These are phyloP conservation scores for Pseudognaphalium luteoalbum DNA, from an alignment of 129 eudicot species.

Conservation along the genomic window DNA sequence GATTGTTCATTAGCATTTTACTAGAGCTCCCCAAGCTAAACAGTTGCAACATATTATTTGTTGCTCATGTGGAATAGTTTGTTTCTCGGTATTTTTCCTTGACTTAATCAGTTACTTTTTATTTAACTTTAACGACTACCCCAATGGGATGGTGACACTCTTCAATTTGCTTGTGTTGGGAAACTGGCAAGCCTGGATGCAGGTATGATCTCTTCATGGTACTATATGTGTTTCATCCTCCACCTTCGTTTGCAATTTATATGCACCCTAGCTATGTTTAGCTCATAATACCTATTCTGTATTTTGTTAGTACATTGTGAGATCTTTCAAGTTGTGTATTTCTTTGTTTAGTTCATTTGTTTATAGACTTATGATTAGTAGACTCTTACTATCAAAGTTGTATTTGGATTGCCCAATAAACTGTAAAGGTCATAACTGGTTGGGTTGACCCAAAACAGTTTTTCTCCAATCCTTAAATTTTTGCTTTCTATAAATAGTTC, in stretches of 20 bases:
- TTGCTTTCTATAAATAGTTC: background rate
- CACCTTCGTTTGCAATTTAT: background rate
- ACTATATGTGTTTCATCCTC: conserved; percentile 4
- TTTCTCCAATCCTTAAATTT: background rate
- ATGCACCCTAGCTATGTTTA: background rate
- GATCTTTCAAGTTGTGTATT: background rate
- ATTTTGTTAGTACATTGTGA: background rate
- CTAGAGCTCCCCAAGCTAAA: background rate
- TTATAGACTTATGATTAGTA: background rate
- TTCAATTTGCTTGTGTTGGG: conserved; percentile 92
- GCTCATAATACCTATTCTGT: background rate
- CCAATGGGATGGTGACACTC: conserved; percentile 95
- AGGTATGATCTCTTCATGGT: conserved; percentile 50
- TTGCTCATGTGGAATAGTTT: background rate
- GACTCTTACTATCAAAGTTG: background rate
- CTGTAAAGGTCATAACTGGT: background rate
- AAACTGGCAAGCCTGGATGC: conserved; percentile 94
- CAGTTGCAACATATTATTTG: background rate
- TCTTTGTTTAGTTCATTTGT: background rate
- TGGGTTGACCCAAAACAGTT: background rate
- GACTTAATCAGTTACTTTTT: conserved; percentile 73
- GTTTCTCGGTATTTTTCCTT: conserved; percentile 41
- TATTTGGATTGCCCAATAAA: background rate
- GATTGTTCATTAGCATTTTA: background rate
- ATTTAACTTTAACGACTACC: conserved; percentile 93